These are phyloP conservation scores for Rossbeevera mucosa DNA, from an alignment of 768 basidiomycete genomes.

Conservation along the genomic window DNA sequence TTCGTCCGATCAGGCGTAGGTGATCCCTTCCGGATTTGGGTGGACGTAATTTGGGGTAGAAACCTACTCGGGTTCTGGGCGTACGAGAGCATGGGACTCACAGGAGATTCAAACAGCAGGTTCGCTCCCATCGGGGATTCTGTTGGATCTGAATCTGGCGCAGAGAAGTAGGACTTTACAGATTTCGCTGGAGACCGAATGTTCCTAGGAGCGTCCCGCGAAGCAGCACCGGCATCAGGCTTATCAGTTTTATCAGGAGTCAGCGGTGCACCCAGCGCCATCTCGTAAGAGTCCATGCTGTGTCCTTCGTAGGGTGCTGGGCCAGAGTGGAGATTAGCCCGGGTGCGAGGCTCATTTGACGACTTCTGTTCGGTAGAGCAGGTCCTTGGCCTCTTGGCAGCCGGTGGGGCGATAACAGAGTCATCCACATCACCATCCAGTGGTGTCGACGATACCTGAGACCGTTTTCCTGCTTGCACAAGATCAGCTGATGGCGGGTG, in stretches of 20 bases:
- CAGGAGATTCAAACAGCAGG: slow-evolving; percentile 32
- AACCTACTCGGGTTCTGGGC: slow-evolving; percentile 34
- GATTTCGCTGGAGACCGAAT: slow-evolving; percentile 30
- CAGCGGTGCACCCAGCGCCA: background rate
- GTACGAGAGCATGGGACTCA: slow-evolving; percentile 32
- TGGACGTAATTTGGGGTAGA: slow-evolving; percentile 35
- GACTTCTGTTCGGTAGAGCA: slow-evolving; percentile 3
- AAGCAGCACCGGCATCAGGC: background rate
- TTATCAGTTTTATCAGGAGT: slow-evolving; percentile 4
- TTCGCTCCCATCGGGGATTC: slow-evolving; percentile 24
- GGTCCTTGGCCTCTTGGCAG: slow-evolving; percentile 20
- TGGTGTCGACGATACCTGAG: slow-evolving; percentile 23
- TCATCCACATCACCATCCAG: slow-evolving; percentile 20
- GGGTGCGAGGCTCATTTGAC: slow-evolving; percentile 5
- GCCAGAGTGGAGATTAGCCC: slow-evolving; percentile 1
- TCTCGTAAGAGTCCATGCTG: background rate
- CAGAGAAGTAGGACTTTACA: slow-evolving; percentile 35
- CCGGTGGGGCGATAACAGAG: slow-evolving; percentile 20
- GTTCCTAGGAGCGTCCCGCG: slow-evolving; percentile 4
- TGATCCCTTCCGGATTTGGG: slow-evolving; percentile 27
- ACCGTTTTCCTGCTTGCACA: slow-evolving; percentile 26
- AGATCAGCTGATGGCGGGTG: slow-evolving; percentile 14
- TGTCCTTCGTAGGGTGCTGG: background rate
- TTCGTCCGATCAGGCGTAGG: slow-evolving; percentile 15
- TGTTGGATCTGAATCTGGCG: slow-evolving; percentile 33